phyloP scores from a whole-genome alignment of 2,329 filamentous ascomycete species.

The Colletotrichum sp. region DNA sequence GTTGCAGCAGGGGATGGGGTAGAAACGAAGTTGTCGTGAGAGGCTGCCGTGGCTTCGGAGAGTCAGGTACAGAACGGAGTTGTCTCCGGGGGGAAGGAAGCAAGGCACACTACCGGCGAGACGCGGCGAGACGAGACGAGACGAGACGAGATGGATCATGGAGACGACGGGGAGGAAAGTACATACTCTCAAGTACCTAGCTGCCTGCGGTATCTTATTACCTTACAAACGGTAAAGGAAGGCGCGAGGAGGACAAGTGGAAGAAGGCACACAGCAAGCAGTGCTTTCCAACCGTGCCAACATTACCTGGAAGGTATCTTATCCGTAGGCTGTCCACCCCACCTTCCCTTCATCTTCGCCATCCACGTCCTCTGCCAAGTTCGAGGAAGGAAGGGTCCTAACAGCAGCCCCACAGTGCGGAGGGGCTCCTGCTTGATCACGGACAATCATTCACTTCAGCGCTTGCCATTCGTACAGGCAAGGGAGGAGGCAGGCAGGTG shows the following conservation, averaged over 20 bases:
- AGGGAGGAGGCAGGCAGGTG: neutral
- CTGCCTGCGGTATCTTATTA: neutral
- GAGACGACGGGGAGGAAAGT: neutral
- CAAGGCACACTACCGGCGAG: neutral
- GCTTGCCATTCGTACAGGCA: neutral
- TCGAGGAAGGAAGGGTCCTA: neutral
- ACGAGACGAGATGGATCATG: neutral
- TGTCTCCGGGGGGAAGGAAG: neutral
- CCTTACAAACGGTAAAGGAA: neutral
- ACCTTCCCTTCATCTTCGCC: neutral
- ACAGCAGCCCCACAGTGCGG: neutral
- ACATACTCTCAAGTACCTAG: neutral
- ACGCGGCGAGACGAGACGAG: neutral
- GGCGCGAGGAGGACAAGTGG: neutral
- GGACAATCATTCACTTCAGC: neutral
- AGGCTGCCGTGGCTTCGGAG: neutral
- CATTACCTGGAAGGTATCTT: neutral
- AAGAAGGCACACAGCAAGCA: neutral
- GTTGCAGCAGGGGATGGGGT: neutral
- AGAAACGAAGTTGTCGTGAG: neutral
- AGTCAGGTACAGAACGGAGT: constrained; percentile 10
- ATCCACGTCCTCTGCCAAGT: neutral
- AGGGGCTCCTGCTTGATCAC: neutral
- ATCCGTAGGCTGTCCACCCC: neutral
- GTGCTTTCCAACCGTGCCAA: neutral